phyloP scores from a whole-genome alignment of 805 yeast genomes.

The Pichia membranifaciens region DNA sequence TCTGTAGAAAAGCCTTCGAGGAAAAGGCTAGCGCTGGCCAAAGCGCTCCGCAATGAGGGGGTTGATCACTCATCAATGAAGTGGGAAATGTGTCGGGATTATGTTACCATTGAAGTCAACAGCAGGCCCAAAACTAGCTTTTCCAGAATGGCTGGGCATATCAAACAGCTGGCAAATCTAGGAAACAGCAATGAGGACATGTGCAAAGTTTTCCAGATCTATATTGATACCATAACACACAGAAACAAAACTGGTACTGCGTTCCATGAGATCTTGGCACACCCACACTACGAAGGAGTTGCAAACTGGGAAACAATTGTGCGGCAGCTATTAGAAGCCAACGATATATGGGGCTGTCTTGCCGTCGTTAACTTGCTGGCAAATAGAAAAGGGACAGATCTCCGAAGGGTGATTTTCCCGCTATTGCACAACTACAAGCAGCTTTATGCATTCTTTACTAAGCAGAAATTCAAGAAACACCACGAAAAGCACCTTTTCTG shows the following conservation, averaged over 20 bases:
- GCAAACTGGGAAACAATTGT: not conserved
- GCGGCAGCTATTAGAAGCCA: not conserved
- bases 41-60: conserved; percentile 9
- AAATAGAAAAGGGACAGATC: not conserved
- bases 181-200: not conserved
- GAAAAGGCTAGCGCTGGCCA: conserved; percentile 1
- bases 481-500: not conserved
- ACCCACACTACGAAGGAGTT: not conserved
- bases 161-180: not conserved
- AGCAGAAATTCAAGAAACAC: not conserved
- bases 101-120: not conserved
- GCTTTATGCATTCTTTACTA: conserved; percentile 2
- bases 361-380: conserved; percentile 1
- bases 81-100: conserved; percentile 6
- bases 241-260: not conserved
- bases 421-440: not conserved
- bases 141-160: not conserved
- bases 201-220: not conserved
- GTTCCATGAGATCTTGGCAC: not conserved
- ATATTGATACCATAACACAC: not conserved
- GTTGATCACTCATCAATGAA: not conserved
- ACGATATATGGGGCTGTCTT: conserved; percentile 1
- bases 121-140: not conserved
- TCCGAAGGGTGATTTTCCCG: not conserved
- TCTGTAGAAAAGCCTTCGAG: not conserved